Base-by-base conservation (phyloP, 345 rosid genomes). In the Carallia pectinifolia region DNA sequence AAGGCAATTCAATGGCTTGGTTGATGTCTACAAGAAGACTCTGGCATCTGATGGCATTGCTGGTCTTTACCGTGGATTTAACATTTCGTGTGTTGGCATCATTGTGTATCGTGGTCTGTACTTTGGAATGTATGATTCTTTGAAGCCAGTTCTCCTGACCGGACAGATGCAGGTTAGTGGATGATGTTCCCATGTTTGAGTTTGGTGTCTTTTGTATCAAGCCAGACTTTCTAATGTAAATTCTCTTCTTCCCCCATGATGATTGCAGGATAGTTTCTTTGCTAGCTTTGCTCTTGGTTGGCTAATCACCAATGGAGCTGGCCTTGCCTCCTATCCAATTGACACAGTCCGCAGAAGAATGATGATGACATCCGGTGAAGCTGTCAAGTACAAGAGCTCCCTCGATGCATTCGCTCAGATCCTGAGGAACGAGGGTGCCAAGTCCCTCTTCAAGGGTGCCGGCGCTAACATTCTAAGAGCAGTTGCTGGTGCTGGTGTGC, bases 301-400 rank as follows among this genome's bases (percentile, higher is more conserved):
- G 81, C 58, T 66, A 5, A 58, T 76, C 58, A 76, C 79, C 4
- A 76, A 65, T 17, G 79, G 79, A 13, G 74, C 79, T 61, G 59
- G 75, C 6, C 56, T 70, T 6, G 79, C 75, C 6, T 70, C 75
- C 33, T 76, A 76, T 55, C 79, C 79, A 29, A 65, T 76, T 47
- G 79, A 76, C 71, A 76, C 79, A 0, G 71, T 76, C 31, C 67
- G 79, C 1, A 70, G 75, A 53, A 70, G 79, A 70, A 76, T 76
- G 75, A 76, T 76, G 79, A 76, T 77, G 81, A 77, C 81, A 38
- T 77, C 81, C 1, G 81, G 81, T 4, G 77, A 77, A 68, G 77
- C 77, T 36, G 77, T 77, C 19, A 77, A 77, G 77, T 77, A 77
- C 66, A 77, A 72, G 70, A 59, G 70, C 71, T 77, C 81, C n/a